Base-by-base conservation (phyloP, 2,329 filamentous ascomycete genomes). In the Kalmusia sp. region DNA sequence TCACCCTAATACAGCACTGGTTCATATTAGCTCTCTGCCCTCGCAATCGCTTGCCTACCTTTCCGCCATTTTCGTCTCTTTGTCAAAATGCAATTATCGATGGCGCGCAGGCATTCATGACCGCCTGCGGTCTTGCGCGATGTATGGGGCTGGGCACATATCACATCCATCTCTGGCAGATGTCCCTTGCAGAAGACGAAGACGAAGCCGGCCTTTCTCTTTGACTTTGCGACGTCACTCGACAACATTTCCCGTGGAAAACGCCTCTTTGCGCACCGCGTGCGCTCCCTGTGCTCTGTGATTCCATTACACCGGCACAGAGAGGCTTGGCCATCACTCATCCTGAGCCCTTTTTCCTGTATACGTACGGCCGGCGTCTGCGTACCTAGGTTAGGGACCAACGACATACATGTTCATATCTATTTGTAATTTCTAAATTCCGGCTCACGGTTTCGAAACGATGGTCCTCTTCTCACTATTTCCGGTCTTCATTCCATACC, bases 141-240 rank as follows among this genome's bases (percentile, higher is more conserved):
- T 61, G 52, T 52, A 72, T 72, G 69, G 61, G 55, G 62, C 64
- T 67, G 55, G 55, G 55, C 59, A 54, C 46, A 49, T 48, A 54
- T 45, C 31, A 37, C 45, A 38, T 52, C 58, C 61, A 63, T 64
- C 58, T 62, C 54, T 49, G 55, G 56, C 64, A 59, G 57, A 66
- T 69, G 67, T 57, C 51, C 54, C 34, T 51, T 62, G 55, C 55
- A 41, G 49, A 52, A 55, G 55, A 64, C 55, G 60, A 64, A 65
- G 22, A 28, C 44, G 55, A 56, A 50, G 38, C 51, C 17, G 46
- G 44, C 47, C 59, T 62, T 65, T 57, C 52, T 61, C 40, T 51
- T 54, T 41, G 22, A 24, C 25, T 33, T 27, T 37, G 27, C 31
- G n/a, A 37, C 38, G 21, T 49, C 25, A 51, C 41, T 8, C 48